Evolutionary conservation across 495 filamentous ascomycete genomes (phyloP).

Genomic region (Aspergillus incahuasiensis): DNA sequence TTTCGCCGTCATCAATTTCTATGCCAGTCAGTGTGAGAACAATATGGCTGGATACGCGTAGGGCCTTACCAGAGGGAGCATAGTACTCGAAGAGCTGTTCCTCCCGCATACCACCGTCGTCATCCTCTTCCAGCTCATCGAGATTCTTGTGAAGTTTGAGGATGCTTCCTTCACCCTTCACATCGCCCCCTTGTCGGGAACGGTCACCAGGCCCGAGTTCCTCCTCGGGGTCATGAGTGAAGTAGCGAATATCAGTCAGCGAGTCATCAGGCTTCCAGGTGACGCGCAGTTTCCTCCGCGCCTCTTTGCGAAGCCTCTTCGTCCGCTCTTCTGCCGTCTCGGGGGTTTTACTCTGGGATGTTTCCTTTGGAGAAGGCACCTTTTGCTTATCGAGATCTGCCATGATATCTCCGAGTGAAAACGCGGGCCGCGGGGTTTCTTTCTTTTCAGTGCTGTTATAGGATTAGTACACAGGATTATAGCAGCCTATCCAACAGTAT

Average conservation of each 20-base stretch:
- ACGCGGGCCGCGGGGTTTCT: constrained; percentile 41
- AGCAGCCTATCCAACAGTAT: background rate
- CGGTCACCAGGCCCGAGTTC: constrained; percentile 66
- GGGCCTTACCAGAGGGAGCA: constrained; percentile 33
- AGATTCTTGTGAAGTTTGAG: constrained; percentile 67
- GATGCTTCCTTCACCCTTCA: constrained; percentile 72
- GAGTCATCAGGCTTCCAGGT: constrained; percentile 67
- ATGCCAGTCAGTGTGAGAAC: constrained; percentile 23
- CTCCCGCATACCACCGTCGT: constrained; percentile 50
- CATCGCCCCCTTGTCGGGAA: constrained; percentile 64
- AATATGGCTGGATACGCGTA: background rate
- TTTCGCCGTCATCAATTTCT: constrained; percentile 52
- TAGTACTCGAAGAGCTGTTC: constrained; percentile 42
- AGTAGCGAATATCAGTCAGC: constrained; percentile 67
- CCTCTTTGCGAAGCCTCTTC: constrained; percentile 74
- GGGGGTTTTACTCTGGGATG: constrained; percentile 49
- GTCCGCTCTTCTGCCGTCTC: constrained; percentile 74
- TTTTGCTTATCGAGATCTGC: constrained; percentile 63
- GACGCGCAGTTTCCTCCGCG: constrained; percentile 64
- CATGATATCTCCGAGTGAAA: constrained; percentile 56
- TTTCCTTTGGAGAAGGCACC: constrained; percentile 49
- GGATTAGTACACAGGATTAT: constrained; percentile 2
- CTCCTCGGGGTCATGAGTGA: constrained; percentile 77
- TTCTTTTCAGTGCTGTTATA: constrained; percentile 39
- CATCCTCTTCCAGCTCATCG: constrained; percentile 63